Percentiles rank a stretch among this genome's conserved stretches.
Conservation (phyloP, 2,329 filamentous ascomycete genomes). For the Scedosporium minutisporum region DNA sequence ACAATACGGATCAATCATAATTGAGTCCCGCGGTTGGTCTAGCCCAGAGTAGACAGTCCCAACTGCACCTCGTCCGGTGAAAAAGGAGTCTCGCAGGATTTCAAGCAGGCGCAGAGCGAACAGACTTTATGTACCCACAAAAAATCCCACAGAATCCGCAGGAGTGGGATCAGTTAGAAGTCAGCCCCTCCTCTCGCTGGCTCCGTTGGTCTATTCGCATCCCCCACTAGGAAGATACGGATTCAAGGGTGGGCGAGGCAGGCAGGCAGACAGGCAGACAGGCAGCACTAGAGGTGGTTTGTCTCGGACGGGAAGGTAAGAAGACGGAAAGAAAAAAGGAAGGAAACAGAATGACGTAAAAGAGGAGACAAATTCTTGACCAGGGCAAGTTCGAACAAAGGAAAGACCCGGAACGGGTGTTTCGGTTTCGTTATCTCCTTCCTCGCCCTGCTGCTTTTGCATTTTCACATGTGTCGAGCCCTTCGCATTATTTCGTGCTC, state of each 20-base stretch:
- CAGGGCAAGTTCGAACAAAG: background rate
- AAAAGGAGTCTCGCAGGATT: background rate
- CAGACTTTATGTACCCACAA: background rate
- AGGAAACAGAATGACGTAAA: background rate
- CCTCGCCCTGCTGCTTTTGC: background rate
- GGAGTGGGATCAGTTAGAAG: background rate
- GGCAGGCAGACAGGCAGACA: background rate
- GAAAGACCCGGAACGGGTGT: background rate
- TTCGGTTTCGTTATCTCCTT: background rate
- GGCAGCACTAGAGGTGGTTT: background rate
- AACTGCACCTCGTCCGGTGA: background rate
- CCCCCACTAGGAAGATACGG: background rate
- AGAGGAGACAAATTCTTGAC: background rate
- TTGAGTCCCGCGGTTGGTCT: background rate
- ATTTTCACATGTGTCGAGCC: background rate
- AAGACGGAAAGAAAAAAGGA: background rate
- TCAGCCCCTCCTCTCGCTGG: background rate
- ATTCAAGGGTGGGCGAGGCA: background rate
- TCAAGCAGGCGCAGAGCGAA: background rate
- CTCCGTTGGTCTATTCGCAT: background rate
- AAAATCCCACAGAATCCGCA: background rate
- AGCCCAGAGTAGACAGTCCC: background rate
- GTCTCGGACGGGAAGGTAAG: background rate
- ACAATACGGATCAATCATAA: background rate
- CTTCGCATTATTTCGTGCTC: too few relatives aligned